phyloP scores from a whole-genome alignment of 1,284 basidiomycete genomes.

The Boletellus deceptivus region DNA sequence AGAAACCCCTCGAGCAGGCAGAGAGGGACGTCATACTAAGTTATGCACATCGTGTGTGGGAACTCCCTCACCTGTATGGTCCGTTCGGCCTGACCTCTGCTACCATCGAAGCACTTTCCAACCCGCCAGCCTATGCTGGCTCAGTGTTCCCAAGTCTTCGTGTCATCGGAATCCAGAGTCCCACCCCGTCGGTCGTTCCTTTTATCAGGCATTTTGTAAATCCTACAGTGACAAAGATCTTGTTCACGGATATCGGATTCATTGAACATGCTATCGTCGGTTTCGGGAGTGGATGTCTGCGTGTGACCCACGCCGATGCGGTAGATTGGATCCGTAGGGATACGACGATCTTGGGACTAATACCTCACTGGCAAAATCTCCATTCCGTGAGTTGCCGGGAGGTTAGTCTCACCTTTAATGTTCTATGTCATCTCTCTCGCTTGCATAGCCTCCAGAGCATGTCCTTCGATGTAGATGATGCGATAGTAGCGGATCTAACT shows the following conservation, averaged over 20 bases:
- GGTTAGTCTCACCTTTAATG: not conserved
- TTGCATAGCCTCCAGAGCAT: not conserved
- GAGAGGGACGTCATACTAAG: slow-evolving; percentile 10
- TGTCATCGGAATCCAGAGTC: not conserved
- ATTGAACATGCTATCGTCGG: too few relatives aligned
- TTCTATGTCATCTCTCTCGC: not conserved
- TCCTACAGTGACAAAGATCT: too few relatives aligned
- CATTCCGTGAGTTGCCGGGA: not conserved
- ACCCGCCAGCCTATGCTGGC: not conserved
- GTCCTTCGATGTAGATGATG: not conserved
- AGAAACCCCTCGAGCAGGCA: not conserved
- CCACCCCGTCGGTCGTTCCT: too few relatives aligned
- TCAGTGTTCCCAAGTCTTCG: not conserved
- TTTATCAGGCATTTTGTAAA: too few relatives aligned
- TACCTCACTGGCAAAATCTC: not conserved
- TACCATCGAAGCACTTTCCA: not conserved
- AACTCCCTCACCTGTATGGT: not conserved
- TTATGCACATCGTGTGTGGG: not conserved
- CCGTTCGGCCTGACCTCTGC: not conserved
- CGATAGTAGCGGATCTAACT: not conserved
- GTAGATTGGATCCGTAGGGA: too few relatives aligned
- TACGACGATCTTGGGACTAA: not conserved
- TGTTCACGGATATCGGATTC: too few relatives aligned
- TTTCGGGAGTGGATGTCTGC: too few relatives aligned
- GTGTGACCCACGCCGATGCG: too few relatives aligned